These are phyloP conservation scores for Annulohypoxylon nitens DNA, from an alignment of 495 filamentous ascomycete species.

Conservation along the genomic window DNA sequence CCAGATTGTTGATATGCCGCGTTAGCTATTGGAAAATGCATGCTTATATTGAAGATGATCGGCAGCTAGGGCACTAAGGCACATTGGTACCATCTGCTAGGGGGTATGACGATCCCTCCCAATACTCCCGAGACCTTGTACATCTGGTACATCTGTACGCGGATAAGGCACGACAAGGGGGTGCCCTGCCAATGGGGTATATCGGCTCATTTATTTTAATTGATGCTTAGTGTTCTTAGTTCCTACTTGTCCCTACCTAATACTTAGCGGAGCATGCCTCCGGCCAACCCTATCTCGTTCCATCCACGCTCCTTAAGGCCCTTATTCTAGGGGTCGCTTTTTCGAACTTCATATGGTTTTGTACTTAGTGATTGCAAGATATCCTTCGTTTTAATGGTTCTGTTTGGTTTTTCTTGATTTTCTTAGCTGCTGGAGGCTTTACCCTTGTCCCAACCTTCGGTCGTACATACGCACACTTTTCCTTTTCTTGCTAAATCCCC, in stretches of 20 bases:
- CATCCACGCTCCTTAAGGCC: slow-evolving; percentile 40
- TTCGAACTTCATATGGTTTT: slow-evolving; percentile 39
- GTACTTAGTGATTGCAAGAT: slow-evolving; percentile 34
- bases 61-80: slow-evolving; percentile 31
- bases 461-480: slow-evolving; percentile 15
- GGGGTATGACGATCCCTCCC: slow-evolving; percentile 40
- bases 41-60: slow-evolving; percentile 47
- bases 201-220: slow-evolving; percentile 47
- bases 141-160: slow-evolving; percentile 24
- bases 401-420: slow-evolving; percentile 33
- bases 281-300: slow-evolving; percentile 41
- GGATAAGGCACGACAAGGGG: slow-evolving; percentile 47
- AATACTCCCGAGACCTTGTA: slow-evolving; percentile 46
- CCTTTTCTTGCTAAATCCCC: slow-evolving; percentile 29
- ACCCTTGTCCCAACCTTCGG: slow-evolving; percentile 24
- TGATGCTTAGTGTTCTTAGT: slow-evolving; percentile 44
- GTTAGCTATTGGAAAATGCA: slow-evolving; percentile 45
- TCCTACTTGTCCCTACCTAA: slow-evolving; percentile 14
- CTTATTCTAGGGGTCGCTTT: slow-evolving; percentile 32
- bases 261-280: slow-evolving; percentile 48
- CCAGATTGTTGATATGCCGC: slow-evolving; percentile 12
- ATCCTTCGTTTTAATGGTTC: slow-evolving; percentile 26
- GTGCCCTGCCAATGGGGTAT: slow-evolving; percentile 46
- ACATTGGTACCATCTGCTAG: background rate
- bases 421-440: slow-evolving; percentile 24